Evolutionary conservation across 192 early-diverging fungal genomes (phyloP).

Genomic region (Podila minutissima): DNA sequence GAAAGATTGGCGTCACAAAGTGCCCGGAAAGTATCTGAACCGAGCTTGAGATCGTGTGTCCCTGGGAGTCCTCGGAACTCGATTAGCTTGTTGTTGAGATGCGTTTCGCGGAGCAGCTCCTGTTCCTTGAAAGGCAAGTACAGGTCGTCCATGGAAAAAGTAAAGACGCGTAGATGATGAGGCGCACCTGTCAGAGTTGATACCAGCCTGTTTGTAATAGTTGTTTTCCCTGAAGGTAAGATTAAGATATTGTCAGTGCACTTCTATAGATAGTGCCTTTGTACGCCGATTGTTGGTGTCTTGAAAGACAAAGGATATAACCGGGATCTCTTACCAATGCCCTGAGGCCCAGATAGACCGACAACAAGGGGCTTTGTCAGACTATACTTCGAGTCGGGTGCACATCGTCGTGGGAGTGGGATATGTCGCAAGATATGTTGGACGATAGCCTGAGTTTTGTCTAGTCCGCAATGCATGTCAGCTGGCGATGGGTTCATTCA

Average conservation of each 20-base stretch:
- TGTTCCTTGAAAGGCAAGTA: conserved; percentile 83
- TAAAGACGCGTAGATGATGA: conserved; percentile 62
- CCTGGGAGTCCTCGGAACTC: conserved; percentile 89
- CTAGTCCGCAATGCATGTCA: conserved; percentile 17
- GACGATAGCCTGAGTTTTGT: conserved; percentile 41
- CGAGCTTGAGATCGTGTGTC: conserved; percentile 86
- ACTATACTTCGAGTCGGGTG: conserved; percentile 6
- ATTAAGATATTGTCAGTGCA: too few species aligned
- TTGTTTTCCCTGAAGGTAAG: conserved; percentile 37
- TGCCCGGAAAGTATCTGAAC: conserved; percentile 56
- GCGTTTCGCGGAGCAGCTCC: conserved; percentile 39
- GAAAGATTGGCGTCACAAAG: conserved; percentile 49
- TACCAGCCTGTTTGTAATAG: conserved; percentile 26
- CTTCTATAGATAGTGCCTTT: too few species aligned
- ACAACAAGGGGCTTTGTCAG: conserved; percentile 25
- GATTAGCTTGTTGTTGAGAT: conserved; percentile 75
- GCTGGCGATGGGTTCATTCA: background rate
- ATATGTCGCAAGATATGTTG: conserved; percentile 38
- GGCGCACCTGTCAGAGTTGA: conserved; percentile 16
- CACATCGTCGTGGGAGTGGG: conserved; percentile 19
- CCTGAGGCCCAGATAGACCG: conserved; percentile 46
- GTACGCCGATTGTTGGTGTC: too few species aligned
- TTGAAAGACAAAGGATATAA: too few species aligned
- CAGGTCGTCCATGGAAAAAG: conserved; percentile 88
- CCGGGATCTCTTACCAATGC: conserved; percentile 20